Conservation (phyloP, 768 basidiomycete genomes). For the Baorangia bicolor region DNA sequence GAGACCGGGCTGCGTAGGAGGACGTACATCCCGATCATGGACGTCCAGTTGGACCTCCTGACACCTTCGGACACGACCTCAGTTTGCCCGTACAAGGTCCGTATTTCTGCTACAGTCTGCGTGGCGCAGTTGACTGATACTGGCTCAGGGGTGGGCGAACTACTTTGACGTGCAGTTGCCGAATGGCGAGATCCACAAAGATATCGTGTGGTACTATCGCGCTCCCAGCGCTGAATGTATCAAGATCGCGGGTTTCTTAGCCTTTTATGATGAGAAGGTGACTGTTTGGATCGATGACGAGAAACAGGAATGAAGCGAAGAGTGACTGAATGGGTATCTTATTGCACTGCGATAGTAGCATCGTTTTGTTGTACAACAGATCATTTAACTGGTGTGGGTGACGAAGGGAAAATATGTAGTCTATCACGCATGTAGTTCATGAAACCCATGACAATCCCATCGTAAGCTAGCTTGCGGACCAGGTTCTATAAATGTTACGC, state of each 20-base stretch:
- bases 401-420: background rate
- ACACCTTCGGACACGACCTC: slow-evolving; percentile 45
- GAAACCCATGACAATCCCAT: slow-evolving; percentile 14
- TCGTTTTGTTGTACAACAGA: slow-evolving; percentile 4
- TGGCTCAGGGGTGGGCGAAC: slow-evolving; percentile 52
- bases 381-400: background rate
- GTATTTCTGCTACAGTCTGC: background rate
- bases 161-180: slow-evolving; percentile 54
- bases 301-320: slow-evolving; percentile 41
- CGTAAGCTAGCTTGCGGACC: slow-evolving; percentile 14
- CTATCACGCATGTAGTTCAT: background rate
- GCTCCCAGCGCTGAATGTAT: slow-evolving; percentile 50
- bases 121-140: background rate
- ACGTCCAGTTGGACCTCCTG: slow-evolving; percentile 52
- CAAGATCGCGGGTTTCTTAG: slow-evolving; percentile 49
- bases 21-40: slow-evolving; percentile 60
- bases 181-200: slow-evolving; percentile 41
- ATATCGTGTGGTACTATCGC: slow-evolving; percentile 67
- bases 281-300: slow-evolving; percentile 63
- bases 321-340: background rate
- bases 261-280: slow-evolving; percentile 68
- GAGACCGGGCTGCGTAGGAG: slow-evolving; percentile 58
- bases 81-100: slow-evolving; percentile 65
- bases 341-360: background rate
- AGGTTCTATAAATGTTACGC: slow-evolving; percentile 6